These are phyloP conservation scores for Oryza australiensis DNA, from an alignment of 176 grass and related monocot genomes.

Conservation along the genomic window DNA sequence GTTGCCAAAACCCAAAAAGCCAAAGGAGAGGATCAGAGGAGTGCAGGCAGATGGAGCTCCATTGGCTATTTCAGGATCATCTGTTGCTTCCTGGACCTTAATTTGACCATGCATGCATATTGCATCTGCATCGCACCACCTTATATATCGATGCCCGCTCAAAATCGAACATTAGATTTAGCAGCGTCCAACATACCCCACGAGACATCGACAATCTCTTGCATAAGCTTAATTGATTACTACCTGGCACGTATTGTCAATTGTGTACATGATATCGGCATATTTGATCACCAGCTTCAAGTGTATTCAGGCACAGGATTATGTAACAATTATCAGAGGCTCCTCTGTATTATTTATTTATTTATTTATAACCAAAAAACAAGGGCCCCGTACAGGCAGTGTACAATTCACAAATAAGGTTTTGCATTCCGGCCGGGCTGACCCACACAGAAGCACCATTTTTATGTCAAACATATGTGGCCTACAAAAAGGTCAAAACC, in stretches of 20 bases:
- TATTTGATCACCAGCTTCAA: not conserved
- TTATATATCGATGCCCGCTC: no score
- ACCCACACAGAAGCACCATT: slow-evolving; percentile 8
- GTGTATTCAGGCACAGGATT: not conserved
- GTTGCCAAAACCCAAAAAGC: not conserved
- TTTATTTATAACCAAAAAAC: slow-evolving; percentile 19
- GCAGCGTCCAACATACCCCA: no score
- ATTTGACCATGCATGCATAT: not conserved
- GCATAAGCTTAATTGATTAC: not conserved
- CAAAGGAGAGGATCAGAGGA: not conserved
- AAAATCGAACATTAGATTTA: no score
- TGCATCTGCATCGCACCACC: not conserved
- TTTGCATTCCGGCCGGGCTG: not conserved
- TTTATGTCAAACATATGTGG: not conserved
- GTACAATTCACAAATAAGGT: not conserved
- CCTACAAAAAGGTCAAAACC: not conserved
- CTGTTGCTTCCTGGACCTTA: not conserved
- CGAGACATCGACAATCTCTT: not conserved
- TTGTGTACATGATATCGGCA: not conserved
- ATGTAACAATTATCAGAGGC: not conserved
- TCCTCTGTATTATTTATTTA: slow-evolving; percentile 30
- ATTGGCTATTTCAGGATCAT: not conserved
- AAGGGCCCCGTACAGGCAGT: slow-evolving; percentile 12
- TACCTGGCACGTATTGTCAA: no score
- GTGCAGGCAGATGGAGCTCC: not conserved